Evolutionary conservation across 345 rosid genomes (phyloP), one percentile per base, ranked within the genome.

Genomic region (Acer campestre): DNA sequence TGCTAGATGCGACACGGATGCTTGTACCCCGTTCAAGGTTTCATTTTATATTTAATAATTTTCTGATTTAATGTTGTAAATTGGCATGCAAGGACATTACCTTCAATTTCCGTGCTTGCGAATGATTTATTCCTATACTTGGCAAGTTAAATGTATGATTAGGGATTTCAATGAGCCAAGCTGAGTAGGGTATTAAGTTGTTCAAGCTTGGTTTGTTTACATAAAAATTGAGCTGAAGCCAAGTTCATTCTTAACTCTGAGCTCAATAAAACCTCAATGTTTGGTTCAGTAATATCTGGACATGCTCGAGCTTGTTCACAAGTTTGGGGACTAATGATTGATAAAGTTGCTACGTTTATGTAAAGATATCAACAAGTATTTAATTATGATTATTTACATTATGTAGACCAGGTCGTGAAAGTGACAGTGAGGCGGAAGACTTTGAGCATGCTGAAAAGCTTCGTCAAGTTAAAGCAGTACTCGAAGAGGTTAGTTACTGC

Each of bases 361-460:
- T n/a, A 18, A 42, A 67, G 23, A 22, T 35, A 64, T 17, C 29
- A 2, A 10, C 59, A 35, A 11, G 62, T 29, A 44, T 56, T 61
- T 49, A 23, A 49, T 12, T 17, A 64, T 67, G 20, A 46, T 78
- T 67, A 49, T 80, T 83, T 85, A 70, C 51, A 81, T 81, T 73
- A 65, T 75, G 25, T 68, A 94, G 98, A 78, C 84, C 93, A 64
- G 98, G 92, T 76, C 94, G 90, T 78, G 98, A 91, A 86, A 91
- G 98, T 90, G 99, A 97, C 73, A 94, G 93, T 77, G 99, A 97
- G 88, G 96, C 99, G 61, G 99, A 97, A 85, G 99, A 92, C 84
- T 74, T 90, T 77, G 99, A 97, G 85, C 99, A 97, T 82, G 98
- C 98, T 80, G 99, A 97, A 85, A 97, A 94, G 90, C 94, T 97